phyloP scores from a whole-genome alignment of 257 asterid genomes.

The Penstemon barbatus region DNA sequence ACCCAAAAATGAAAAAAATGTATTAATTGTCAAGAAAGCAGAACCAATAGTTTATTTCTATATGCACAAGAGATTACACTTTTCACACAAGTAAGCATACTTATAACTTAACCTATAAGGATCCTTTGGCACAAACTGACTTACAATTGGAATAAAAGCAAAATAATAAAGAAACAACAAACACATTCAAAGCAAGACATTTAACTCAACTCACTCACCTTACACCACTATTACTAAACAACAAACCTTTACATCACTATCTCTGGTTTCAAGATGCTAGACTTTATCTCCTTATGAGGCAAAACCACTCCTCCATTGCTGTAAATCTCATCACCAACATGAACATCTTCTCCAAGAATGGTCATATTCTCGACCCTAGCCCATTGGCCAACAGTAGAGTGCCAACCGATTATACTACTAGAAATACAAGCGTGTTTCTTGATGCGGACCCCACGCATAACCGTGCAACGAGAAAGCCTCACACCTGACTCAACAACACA shows the following conservation, averaged over 20 bases:
- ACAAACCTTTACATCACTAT: slow-evolving; percentile 62
- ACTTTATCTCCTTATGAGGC: slow-evolving; percentile 89
- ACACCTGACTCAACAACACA: slow-evolving; percentile 84
- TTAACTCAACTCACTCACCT: slow-evolving; percentile 14
- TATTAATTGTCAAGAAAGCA: neutral
- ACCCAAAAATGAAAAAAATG: slow-evolving; percentile 21
- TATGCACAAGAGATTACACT: slow-evolving; percentile 35
- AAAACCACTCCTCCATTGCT: slow-evolving; percentile 84
- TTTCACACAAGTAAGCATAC: slow-evolving; percentile 21
- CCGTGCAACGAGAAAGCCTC: slow-evolving; percentile 84
- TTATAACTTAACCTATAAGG: slow-evolving; percentile 11
- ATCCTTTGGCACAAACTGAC: slow-evolving; percentile 10
- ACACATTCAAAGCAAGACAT: slow-evolving; percentile 5
- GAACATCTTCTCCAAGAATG: slow-evolving; percentile 87
- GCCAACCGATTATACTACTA: slow-evolving; percentile 90
- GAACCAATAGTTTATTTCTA: slow-evolving; percentile 30
- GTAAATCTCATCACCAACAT: slow-evolving; percentile 80
- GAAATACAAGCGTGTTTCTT: slow-evolving; percentile 79
- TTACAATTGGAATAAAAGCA: slow-evolving; percentile 28
- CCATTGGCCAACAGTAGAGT: slow-evolving; percentile 90
- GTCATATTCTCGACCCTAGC: slow-evolving; percentile 96
- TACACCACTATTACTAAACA: slow-evolving; percentile 26
- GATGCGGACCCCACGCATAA: slow-evolving; percentile 84
- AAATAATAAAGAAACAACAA: neutral
- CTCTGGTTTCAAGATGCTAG: slow-evolving; percentile 83